These are phyloP conservation scores for Pyrenophora teres DNA, from an alignment of 2,329 filamentous ascomycete species.

Conservation along the genomic window DNA sequence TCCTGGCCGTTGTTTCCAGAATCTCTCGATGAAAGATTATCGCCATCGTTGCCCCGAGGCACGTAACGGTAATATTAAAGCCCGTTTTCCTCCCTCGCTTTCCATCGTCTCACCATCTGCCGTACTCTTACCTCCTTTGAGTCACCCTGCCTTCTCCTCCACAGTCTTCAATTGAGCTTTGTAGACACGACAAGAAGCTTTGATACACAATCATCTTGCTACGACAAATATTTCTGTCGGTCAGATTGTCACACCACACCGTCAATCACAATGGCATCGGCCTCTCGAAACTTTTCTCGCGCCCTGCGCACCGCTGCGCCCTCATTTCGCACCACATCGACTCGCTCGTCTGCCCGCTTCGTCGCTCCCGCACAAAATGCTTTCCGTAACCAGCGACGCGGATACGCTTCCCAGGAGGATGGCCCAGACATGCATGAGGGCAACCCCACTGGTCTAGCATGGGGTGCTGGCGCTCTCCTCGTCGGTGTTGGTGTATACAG, in stretches of 20 bases:
- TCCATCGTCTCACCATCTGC: not conserved
- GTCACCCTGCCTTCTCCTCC: not conserved
- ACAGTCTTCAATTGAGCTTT: conserved; percentile 17
- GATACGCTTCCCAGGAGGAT: conserved; percentile 69
- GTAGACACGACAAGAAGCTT: not conserved
- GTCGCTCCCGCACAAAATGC: conserved; percentile 65
- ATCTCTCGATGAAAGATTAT: conserved; percentile 20
- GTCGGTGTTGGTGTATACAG: conserved; percentile 36
- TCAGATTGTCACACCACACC: not conserved
- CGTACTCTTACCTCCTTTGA: conserved; percentile 10
- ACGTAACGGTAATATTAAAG: conserved; percentile 18
- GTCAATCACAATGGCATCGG: conserved; percentile 39
- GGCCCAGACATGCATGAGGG: conserved; percentile 55
- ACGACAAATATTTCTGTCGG: not conserved
- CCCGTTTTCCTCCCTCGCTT: conserved; percentile 6
- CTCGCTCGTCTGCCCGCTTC: conserved; percentile 61
- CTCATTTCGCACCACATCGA: conserved; percentile 62
- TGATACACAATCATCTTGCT: not conserved
- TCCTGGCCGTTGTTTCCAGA: conserved; percentile 15
- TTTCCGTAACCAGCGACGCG: conserved; percentile 77
- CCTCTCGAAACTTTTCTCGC: conserved; percentile 45
- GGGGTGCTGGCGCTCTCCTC: conserved; percentile 39
- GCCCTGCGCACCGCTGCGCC: conserved; percentile 47
- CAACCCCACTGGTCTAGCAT: conserved; percentile 51
- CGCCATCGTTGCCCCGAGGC: conserved; percentile 19